Conservation (phyloP, 73 alveolate species). For the Blepharisma japonicum region DNA sequence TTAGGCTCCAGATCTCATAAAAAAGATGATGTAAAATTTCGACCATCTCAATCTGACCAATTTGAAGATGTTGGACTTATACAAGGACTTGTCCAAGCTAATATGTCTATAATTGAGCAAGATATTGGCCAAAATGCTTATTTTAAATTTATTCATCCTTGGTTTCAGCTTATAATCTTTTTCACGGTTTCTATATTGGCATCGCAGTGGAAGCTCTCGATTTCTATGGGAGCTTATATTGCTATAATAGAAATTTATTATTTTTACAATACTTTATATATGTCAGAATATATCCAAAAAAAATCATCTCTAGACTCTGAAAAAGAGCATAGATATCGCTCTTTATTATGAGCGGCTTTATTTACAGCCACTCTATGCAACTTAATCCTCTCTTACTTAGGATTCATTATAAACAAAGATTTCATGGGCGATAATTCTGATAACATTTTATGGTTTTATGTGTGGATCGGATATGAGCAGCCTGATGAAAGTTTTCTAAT, state of each 20-base stretch:
- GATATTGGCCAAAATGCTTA: background rate
- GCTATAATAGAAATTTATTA: background rate
- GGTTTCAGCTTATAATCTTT: slow-evolving; percentile 4
- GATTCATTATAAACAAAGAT: background rate
- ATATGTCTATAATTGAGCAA: background rate
- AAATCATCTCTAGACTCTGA: background rate
- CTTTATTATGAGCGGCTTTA: background rate
- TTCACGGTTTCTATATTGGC: background rate
- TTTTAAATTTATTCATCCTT: background rate
- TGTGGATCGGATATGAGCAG: background rate
- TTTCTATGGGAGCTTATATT: slow-evolving; percentile 7
- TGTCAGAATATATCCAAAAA: background rate
- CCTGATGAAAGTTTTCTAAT: slow-evolving; percentile 10
- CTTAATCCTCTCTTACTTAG: background rate
- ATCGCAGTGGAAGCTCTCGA: background rate
- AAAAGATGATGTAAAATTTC: background rate
- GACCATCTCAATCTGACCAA: background rate
- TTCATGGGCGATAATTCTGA: background rate
- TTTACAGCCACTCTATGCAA: background rate
- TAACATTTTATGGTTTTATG: background rate
- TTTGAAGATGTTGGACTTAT: slow-evolving; percentile 18
- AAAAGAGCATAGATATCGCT: background rate
- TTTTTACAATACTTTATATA: background rate
- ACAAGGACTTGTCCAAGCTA: background rate
- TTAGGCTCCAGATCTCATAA: slow-evolving; percentile 4